These are phyloP conservation scores for Glycine latifolia DNA, from an alignment of 306 rosid genomes.

Conservation along the genomic window DNA sequence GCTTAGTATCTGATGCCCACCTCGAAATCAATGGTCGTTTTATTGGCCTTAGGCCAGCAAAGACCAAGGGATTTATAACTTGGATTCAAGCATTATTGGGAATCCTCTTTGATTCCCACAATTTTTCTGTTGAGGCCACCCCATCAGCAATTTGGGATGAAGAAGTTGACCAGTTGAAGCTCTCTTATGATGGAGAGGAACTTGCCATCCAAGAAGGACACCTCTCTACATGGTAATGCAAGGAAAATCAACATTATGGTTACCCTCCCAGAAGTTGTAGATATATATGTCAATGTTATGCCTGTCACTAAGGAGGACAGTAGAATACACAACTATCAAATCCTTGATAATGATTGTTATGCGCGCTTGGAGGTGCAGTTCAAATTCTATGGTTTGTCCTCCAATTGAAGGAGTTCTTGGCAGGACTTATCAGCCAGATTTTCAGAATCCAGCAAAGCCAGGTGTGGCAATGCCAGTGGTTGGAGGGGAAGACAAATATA, in stretches of 20 bases:
- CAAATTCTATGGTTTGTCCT: conserved; percentile 65
- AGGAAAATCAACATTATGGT: conserved; percentile 43
- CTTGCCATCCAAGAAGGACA: conserved; percentile 59
- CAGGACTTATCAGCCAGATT: conserved; percentile 83
- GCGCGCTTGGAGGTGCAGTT: conserved; percentile 88
- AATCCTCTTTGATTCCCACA: conserved; percentile 62
- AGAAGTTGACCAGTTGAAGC: conserved; percentile 60
- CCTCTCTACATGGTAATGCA: conserved; percentile 62
- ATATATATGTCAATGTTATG: conserved; percentile 73
- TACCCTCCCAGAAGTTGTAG: conserved; percentile 60
- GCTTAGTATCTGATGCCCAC: conserved; percentile 67
- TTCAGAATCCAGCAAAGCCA: conserved; percentile 67
- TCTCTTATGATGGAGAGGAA: conserved; percentile 58
- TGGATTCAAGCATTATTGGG: conserved; percentile 87
- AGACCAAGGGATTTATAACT: conserved; percentile 68
- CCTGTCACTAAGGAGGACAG: conserved; percentile 84
- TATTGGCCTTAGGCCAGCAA: conserved; percentile 50
- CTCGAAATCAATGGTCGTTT: conserved; percentile 79
- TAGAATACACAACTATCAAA: conserved; percentile 70
- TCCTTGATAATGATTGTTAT: conserved; percentile 73
- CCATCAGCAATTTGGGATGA: conserved; percentile 60
- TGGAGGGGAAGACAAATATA: conserved; percentile 80
- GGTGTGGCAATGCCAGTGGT: conserved; percentile 88
- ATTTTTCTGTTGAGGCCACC: conserved; percentile 67
- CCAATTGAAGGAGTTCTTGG: conserved; percentile 87